Percentiles rank a stretch among this genome's conserved stretches.
phyloP scores from a whole-genome alignment of 2,329 filamentous ascomycete species.

The Claviceps digitariae region DNA sequence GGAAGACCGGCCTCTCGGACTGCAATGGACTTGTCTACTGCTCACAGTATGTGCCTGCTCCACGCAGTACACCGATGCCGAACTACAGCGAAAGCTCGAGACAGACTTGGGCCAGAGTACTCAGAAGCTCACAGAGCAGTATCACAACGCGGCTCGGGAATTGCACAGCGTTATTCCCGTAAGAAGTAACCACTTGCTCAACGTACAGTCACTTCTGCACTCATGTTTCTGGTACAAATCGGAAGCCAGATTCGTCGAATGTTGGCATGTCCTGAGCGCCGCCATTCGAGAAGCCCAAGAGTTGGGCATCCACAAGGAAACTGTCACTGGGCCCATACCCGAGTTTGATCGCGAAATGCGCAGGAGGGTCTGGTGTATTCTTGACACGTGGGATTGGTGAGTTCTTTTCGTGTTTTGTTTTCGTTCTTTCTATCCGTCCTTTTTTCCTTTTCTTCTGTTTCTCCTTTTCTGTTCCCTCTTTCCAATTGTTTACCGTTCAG shows the following conservation, averaged over 20 bases:
- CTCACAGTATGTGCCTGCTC: slow-evolving; percentile 25
- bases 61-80: slow-evolving; percentile 18
- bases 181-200: slow-evolving; percentile 19
- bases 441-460: neutral
- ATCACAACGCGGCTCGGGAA: slow-evolving; percentile 20
- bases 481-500: neutral
- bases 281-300: slow-evolving; percentile 24
- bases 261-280: slow-evolving; percentile 22
- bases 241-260: slow-evolving; percentile 22
- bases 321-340: slow-evolving; percentile 12
- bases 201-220: slow-evolving; percentile 22
- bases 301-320: slow-evolving; percentile 22
- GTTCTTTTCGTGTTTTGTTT: neutral
- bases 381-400: slow-evolving; percentile 26
- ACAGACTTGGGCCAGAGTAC: slow-evolving; percentile 17
- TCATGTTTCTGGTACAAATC: slow-evolving; percentile 26
- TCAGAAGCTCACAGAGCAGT: slow-evolving; percentile 17
- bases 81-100: slow-evolving; percentile 18
- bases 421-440: neutral
- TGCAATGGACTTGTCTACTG: slow-evolving; percentile 25
- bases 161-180: slow-evolving; percentile 20
- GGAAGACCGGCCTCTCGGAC: slow-evolving; percentile 16
- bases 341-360: slow-evolving; percentile 24
- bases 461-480: neutral
- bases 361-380: slow-evolving; percentile 22